Conservation (phyloP, 805 yeast species). For the Helenozyma baotianmanensis region DNA sequence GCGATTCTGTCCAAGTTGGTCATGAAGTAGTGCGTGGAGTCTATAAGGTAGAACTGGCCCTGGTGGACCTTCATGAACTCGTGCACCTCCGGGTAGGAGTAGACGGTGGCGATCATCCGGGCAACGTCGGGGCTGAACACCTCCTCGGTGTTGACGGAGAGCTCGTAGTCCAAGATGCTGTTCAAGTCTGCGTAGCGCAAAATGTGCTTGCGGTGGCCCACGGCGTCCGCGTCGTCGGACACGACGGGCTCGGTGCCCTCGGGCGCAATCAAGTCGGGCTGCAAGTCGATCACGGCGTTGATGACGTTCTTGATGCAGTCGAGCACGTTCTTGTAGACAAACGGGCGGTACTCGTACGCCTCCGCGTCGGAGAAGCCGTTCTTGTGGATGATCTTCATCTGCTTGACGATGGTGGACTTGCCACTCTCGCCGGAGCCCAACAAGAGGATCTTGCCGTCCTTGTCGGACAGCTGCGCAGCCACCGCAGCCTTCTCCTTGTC, state of each 20-base stretch:
- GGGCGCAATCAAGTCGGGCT: conserved; percentile 34
- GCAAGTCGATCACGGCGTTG: conserved; percentile 56
- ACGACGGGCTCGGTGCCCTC: conserved; percentile 6
- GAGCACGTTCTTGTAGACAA: conserved; percentile 70
- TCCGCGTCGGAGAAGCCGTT: conserved; percentile 71
- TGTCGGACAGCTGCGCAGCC: conserved; percentile 13
- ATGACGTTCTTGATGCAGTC: conserved; percentile 73
- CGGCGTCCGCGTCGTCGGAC: conserved; percentile 1
- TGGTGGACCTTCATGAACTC: conserved; percentile 54
- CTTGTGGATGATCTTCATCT: conserved; percentile 74
- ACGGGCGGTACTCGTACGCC: conserved; percentile 66
- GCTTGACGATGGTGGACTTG: conserved; percentile 75
- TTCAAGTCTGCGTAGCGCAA: conserved; percentile 38
- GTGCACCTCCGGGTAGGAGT: conserved; percentile 55
- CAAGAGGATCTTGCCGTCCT: conserved; percentile 68
- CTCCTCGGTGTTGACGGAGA: conserved; percentile 50
- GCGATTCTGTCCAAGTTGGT: conserved; percentile 61
- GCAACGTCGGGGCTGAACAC: conserved; percentile 50
- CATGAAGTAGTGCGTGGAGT: conserved; percentile 77
- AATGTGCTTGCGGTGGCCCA: conserved; percentile 13
- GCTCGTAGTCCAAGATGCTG: conserved; percentile 41
- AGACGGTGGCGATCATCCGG: conserved; percentile 44
- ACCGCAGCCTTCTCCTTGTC: conserved; percentile 4
- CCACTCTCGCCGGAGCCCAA: conserved; percentile 89
- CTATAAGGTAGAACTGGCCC: conserved; percentile 76